Percentiles rank a stretch among this genome's conserved stretches.
Evolutionary conservation across 2,329 filamentous ascomycete genomes (phyloP).

Genomic region (Cercospora sojina): DNA sequence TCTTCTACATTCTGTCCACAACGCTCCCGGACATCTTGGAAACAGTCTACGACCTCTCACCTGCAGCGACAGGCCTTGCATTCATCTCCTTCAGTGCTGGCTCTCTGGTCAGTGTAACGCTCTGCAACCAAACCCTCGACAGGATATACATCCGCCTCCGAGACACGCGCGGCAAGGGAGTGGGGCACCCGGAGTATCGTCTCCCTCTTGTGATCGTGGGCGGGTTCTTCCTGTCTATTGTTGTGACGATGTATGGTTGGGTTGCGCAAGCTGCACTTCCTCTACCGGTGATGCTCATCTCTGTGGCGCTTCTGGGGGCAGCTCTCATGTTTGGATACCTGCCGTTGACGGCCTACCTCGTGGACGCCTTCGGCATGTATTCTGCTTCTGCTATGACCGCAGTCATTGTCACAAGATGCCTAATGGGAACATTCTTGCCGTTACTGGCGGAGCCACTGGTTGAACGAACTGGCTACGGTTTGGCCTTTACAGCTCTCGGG

Average conservation of each 20-base stretch:
- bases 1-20: constrained; percentile 50
- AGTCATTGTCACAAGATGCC: constrained; percentile 44
- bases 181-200: constrained; percentile 58
- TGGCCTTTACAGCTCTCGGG: constrained; percentile 38
- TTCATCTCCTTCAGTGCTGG: constrained; percentile 57
- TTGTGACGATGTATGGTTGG: constrained; percentile 61
- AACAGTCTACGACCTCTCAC: constrained; percentile 46
- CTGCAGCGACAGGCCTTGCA: constrained; percentile 53
- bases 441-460: constrained; percentile 47
- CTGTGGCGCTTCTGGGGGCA: constrained; percentile 51
- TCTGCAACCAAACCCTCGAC: constrained; percentile 41
- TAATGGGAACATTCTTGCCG: constrained; percentile 49
- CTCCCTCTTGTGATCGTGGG: constrained; percentile 58
- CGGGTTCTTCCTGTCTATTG: constrained; percentile 52
- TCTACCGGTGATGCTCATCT: constrained; percentile 58
- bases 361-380: constrained; percentile 49
- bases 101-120: constrained; percentile 41
- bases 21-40: constrained; percentile 47
- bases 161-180: constrained; percentile 30
- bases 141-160: constrained; percentile 37
- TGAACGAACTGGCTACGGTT: constrained; percentile 42
- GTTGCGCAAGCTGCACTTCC: constrained; percentile 50
- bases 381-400: constrained; percentile 49
- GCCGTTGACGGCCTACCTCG: constrained; percentile 47
- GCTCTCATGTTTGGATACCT: constrained; percentile 48